Evolutionary conservation across 2,329 filamentous ascomycete genomes (phyloP).

Genomic region (Fusarium falciforme): DNA sequence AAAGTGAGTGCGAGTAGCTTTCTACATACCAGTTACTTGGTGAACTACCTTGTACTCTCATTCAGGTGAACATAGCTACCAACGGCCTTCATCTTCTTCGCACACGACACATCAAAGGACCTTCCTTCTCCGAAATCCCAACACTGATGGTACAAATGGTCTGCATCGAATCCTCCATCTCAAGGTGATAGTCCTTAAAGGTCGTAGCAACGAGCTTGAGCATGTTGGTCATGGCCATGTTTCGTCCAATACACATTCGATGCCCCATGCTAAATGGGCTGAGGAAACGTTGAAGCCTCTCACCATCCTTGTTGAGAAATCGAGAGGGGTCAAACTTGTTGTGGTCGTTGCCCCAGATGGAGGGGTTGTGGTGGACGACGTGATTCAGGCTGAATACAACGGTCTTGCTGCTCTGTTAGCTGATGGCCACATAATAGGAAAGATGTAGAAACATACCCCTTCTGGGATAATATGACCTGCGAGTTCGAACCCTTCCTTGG

Average conservation of each 20-base stretch:
- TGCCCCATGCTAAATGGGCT: not conserved
- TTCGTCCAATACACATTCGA: not conserved
- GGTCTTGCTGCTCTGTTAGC: not conserved
- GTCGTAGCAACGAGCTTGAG: not conserved
- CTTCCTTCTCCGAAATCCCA: not conserved
- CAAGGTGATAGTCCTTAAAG: not conserved
- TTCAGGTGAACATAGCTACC: too few relatives aligned
- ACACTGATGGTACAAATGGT: not conserved
- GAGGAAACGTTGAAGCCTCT: not conserved
- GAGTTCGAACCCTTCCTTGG: not conserved
- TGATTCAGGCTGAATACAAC: not conserved
- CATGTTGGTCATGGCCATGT: not conserved
- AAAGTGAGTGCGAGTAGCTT: too few relatives aligned
- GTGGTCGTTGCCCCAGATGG: not conserved
- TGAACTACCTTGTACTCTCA: too few relatives aligned
- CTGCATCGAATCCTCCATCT: not conserved
- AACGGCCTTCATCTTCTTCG: not conserved
- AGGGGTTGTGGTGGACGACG: not conserved
- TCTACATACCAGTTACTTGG: too few relatives aligned
- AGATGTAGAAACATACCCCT: not conserved
- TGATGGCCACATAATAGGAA: not conserved
- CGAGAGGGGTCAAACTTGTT: not conserved
- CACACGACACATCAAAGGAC: not conserved
- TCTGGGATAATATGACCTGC: not conserved
- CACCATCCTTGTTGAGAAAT: not conserved